Percentiles rank a stretch among this genome's conserved stretches.
phyloP scores from a whole-genome alignment of 306 rosid genomes.

The Psophocarpus tetragonolobus region DNA sequence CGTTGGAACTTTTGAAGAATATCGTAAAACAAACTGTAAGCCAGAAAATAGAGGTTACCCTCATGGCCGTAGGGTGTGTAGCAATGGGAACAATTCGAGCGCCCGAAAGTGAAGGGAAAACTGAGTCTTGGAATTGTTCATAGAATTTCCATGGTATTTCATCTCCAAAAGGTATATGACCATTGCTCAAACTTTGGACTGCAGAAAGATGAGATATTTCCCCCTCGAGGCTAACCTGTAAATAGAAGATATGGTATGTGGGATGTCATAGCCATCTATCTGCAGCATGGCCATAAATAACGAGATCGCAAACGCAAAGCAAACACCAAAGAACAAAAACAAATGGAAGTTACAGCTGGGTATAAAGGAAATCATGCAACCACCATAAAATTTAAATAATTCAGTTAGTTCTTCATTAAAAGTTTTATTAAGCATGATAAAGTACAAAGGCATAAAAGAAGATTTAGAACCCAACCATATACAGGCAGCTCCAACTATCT shows the following conservation, averaged over 20 bases:
- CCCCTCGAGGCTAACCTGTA: slow-evolving; percentile 83
- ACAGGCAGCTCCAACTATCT: too few species aligned
- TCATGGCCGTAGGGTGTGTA: neutral
- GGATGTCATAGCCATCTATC: too few species aligned
- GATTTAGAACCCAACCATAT: too few species aligned
- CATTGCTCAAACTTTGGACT: slow-evolving; percentile 65
- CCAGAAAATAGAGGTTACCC: neutral
- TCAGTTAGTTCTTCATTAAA: neutral
- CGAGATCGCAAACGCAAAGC: neutral
- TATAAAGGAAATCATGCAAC: neutral
- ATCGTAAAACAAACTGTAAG: neutral
- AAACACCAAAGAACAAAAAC: neutral
- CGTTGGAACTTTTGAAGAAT: neutral
- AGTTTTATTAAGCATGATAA: neutral
- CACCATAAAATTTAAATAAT: neutral
- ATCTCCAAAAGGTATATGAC: slow-evolving; percentile 16
- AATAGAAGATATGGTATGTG: too few species aligned
- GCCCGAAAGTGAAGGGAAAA: neutral
- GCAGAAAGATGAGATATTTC: slow-evolving; percentile 84
- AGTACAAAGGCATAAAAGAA: neutral
- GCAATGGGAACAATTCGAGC: neutral
- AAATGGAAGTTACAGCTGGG: neutral
- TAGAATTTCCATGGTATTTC: neutral
- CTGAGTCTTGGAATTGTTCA: neutral
- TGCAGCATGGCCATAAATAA: slow-evolving; percentile 22